phyloP scores from a whole-genome alignment of 768 basidiomycete species.

The Termitomyces sp. region DNA sequence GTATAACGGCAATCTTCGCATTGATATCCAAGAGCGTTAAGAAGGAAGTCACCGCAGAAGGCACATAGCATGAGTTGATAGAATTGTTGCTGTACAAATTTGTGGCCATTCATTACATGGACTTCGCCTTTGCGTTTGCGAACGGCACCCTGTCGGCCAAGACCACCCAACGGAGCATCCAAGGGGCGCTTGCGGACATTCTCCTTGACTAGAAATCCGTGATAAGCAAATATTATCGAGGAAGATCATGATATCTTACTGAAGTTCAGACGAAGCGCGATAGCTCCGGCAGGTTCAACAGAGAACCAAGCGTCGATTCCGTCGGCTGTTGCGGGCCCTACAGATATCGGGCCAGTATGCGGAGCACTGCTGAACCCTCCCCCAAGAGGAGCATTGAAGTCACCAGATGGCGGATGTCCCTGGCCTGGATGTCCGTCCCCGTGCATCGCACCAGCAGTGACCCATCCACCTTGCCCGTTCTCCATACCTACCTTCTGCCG shows the following conservation, averaged over 20 bases:
- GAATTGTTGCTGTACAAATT: constrained; percentile 95
- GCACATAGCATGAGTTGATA: constrained; percentile 99
- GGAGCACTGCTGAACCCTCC: constrained; percentile 43
- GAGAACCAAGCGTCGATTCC: constrained; percentile 97
- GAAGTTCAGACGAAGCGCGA: constrained; percentile 86
- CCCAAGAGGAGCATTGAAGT: constrained; percentile 45
- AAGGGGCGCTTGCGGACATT: constrained; percentile 95
- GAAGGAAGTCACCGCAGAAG: constrained; percentile 94
- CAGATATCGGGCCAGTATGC: constrained; percentile 26
- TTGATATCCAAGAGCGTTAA: constrained; percentile 97
- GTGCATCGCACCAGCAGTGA: constrained; percentile 88
- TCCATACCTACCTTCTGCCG: constrained; percentile 90
- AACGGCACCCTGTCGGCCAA: constrained; percentile 96
- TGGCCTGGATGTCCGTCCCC: constrained; percentile 42
- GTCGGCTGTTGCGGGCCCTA: constrained; percentile 44
- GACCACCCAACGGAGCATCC: constrained; percentile 77
- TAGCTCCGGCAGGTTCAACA: constrained; percentile 94
- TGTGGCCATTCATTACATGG: constrained; percentile 99
- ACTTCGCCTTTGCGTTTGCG: constrained; percentile 98
- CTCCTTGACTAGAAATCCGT: constrained; percentile 74
- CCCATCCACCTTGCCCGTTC: constrained; percentile 87
- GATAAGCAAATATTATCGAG: constrained; percentile 10
- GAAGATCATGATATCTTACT: constrained; percentile 45
- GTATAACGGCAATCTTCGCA: constrained; percentile 99
- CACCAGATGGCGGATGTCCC: constrained; percentile 28